Evolutionary conservation across 805 yeast species (phyloP).

Genomic region (Myxozyma melibiosi): DNA sequence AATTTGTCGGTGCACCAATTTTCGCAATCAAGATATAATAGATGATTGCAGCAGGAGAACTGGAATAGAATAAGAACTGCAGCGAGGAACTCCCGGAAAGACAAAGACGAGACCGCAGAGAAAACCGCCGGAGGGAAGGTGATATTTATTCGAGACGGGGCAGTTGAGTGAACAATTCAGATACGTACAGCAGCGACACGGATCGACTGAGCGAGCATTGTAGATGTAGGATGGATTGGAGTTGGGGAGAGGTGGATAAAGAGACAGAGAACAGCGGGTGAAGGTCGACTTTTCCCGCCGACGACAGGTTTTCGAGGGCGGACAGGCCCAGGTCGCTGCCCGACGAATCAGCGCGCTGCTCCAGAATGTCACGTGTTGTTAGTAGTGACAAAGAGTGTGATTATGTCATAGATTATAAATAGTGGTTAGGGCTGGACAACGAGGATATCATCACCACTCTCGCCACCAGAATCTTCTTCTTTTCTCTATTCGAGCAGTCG

Average conservation of each 20-base stretch:
- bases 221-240: background rate
- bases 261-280: background rate
- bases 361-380: background rate
- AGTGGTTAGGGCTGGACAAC: background rate
- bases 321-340: background rate
- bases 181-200: conserved; percentile 30
- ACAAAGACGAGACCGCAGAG: background rate
- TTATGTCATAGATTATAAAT: background rate
- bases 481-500: conserved; percentile 7
- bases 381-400: background rate
- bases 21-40: background rate
- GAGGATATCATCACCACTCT: background rate
- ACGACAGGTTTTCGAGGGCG: background rate
- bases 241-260: background rate
- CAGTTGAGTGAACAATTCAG: too few species aligned
- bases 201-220: conserved; percentile 28
- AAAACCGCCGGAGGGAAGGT: background rate
- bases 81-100: background rate
- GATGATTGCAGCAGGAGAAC: background rate
- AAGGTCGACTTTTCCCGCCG: background rate
- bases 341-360: conserved; percentile 3
- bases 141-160: too few species aligned
- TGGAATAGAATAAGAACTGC: background rate
- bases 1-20: background rate
- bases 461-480: conserved; percentile 1